These are phyloP conservation scores for Nicotiana tomentosiformis DNA, from an alignment of 257 asterid species.

Conservation along the genomic window DNA sequence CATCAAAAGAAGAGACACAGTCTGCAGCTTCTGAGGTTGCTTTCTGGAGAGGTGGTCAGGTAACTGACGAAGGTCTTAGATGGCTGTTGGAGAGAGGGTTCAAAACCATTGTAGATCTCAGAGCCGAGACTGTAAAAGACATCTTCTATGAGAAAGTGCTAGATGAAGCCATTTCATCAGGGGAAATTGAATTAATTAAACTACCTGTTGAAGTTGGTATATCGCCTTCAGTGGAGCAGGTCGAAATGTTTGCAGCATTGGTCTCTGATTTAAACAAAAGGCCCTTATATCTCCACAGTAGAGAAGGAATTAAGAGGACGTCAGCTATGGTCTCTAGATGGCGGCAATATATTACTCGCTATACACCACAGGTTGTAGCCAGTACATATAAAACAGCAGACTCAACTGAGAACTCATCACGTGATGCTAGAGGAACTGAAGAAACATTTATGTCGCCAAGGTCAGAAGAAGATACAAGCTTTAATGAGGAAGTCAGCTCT, in stretches of 20 bases:
- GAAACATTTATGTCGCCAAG: slow-evolving; percentile 21
- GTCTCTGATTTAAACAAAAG: slow-evolving; percentile 63
- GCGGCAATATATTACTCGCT: slow-evolving; percentile 66
- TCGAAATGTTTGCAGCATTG: slow-evolving; percentile 57
- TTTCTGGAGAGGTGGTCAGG: slow-evolving; percentile 96
- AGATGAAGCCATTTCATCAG: slow-evolving; percentile 41
- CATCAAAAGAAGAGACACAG: slow-evolving; percentile 40
- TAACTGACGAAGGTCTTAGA: slow-evolving; percentile 79
- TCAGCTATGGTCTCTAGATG: slow-evolving; percentile 88
- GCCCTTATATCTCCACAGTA: slow-evolving; percentile 83
- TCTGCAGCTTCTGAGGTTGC: slow-evolving; percentile 43
- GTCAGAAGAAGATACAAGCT: slow-evolving; percentile 22
- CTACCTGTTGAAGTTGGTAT: slow-evolving; percentile 88
- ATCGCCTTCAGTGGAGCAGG: slow-evolving; percentile 76
- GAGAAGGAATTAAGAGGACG: slow-evolving; percentile 86
- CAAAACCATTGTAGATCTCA: slow-evolving; percentile 79
- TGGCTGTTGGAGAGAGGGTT: slow-evolving; percentile 86
- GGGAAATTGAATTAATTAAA: slow-evolving; percentile 58
- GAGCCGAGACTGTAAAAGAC: slow-evolving; percentile 89
- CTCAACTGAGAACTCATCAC: slow-evolving; percentile 26
- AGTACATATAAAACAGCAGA: slow-evolving; percentile 19
- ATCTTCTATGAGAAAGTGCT: slow-evolving; percentile 56
- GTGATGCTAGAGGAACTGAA: slow-evolving; percentile 31
- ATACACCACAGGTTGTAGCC: slow-evolving; percentile 19
- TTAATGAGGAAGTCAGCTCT: neutral